Evolutionary conservation across 2,329 filamentous ascomycete genomes (phyloP).

Genomic region (Trichoderma guizhouense): DNA sequence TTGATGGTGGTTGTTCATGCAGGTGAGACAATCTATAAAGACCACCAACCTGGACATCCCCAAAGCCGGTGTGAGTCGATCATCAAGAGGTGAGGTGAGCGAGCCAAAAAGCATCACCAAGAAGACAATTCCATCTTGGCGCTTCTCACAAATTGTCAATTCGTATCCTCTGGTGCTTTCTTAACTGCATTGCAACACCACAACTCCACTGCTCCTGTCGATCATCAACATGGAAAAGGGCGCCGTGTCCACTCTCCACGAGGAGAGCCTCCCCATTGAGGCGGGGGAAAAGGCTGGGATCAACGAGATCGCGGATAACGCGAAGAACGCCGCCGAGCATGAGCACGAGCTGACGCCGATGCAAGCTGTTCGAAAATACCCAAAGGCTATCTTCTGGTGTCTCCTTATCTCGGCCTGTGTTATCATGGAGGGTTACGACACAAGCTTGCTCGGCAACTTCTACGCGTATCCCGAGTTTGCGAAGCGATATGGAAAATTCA

Average conservation of each 20-base stretch:
- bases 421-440: constrained; percentile 44
- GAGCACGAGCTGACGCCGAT: constrained; percentile 16
- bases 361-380: constrained; percentile 31
- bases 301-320: constrained; percentile 8
- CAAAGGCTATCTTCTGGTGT: constrained; percentile 38
- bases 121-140: neutral
- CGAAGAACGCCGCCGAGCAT: neutral
- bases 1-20: neutral
- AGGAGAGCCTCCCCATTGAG: constrained; percentile 11
- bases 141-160: neutral
- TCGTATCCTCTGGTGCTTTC: neutral
- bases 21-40: constrained; percentile 11
- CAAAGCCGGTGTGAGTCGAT: neutral
- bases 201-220: neutral
- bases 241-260: constrained; percentile 9
- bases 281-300: neutral
- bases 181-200: neutral
- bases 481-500: constrained; percentile 14
- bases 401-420: constrained; percentile 36
- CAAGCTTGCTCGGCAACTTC: constrained; percentile 36
- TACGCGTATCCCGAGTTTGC: constrained; percentile 32
- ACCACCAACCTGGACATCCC: neutral
- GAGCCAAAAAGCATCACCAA: neutral
- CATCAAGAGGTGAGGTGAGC: neutral
- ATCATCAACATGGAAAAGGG: constrained; percentile 12